A percentile compares a stretch with the other conserved stretches of the same genome.
Conservation (phyloP, 768 basidiomycete genomes). For the Naganishia vaughanmartiniae region DNA sequence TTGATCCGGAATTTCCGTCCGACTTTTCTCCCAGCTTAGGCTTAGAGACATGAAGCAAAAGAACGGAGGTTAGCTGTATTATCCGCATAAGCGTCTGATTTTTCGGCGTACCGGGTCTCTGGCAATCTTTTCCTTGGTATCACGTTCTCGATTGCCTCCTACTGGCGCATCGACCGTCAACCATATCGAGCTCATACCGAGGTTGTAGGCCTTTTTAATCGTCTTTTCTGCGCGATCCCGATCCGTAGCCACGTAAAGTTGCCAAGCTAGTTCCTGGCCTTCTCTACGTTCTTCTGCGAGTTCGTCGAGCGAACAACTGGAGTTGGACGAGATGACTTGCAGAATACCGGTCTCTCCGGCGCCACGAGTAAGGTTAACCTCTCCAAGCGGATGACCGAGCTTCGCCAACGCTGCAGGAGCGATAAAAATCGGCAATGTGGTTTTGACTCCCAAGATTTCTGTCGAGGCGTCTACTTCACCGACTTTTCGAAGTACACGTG, state of each 20-base stretch:
- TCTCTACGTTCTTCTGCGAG: slow-evolving; percentile 35
- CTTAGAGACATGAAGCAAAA: slow-evolving; percentile 49
- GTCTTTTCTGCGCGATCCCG: slow-evolving; percentile 38
- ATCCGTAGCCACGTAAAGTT: slow-evolving; percentile 39
- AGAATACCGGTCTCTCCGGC: slow-evolving; percentile 39
- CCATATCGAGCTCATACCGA: slow-evolving; percentile 46
- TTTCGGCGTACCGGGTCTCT: slow-evolving; percentile 35
- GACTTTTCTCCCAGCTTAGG: slow-evolving; percentile 37
- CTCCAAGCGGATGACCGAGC: slow-evolving; percentile 34
- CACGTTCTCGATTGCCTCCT: slow-evolving; percentile 34
- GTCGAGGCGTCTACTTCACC: slow-evolving; percentile 47
- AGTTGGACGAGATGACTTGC: slow-evolving; percentile 42
- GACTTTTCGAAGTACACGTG: slow-evolving; percentile 61
- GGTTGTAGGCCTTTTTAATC: slow-evolving; percentile 43
- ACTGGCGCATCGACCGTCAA: slow-evolving; percentile 47
- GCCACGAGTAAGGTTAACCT: slow-evolving; percentile 41
- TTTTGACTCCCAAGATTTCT: slow-evolving; percentile 62
- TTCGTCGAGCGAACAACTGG: slow-evolving; percentile 46
- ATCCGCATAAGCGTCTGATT: too few species aligned
- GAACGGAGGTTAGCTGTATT: background rate
- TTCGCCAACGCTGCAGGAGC: slow-evolving; percentile 65
- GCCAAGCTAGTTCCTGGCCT: slow-evolving; percentile 46
- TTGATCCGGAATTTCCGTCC: slow-evolving; percentile 33
- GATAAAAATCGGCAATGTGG: slow-evolving; percentile 76
- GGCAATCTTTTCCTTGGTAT: slow-evolving; percentile 35